phyloP scores from a whole-genome alignment of 768 basidiomycete genomes.

The Kwoniella pini region DNA sequence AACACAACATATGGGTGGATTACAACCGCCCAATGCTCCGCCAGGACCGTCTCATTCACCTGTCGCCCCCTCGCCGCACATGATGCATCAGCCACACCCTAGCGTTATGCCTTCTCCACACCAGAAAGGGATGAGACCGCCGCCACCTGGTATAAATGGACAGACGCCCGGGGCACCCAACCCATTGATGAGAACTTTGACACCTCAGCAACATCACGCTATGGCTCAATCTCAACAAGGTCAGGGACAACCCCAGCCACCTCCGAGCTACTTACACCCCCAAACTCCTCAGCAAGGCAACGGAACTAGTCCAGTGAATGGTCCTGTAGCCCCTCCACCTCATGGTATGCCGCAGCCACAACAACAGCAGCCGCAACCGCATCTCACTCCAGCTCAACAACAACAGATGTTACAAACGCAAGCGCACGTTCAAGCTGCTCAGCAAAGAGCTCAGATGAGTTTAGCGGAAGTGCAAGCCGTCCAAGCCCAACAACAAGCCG shows the following conservation, averaged over 20 bases:
- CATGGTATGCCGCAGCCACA: constrained; percentile 15
- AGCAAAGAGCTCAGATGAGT: constrained; percentile 20
- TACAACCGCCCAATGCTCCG: constrained; percentile 34
- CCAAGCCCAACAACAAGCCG: constrained; percentile 20
- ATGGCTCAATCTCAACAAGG: constrained; percentile 16
- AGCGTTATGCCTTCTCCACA: constrained; percentile 44
- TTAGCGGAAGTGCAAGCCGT: constrained; percentile 18
- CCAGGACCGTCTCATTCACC: constrained; percentile 45
- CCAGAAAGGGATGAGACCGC: constrained; percentile 38
- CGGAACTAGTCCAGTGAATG: constrained; percentile 20
- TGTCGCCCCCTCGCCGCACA: constrained; percentile 37
- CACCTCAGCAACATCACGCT: constrained; percentile 32
- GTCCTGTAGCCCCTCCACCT: constrained; percentile 15
- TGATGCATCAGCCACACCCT: constrained; percentile 43
- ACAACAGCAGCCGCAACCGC: constrained; percentile 23
- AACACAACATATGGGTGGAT: constrained; percentile 17
- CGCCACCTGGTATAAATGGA: constrained; percentile 28
- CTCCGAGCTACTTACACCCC: constrained; percentile 8
- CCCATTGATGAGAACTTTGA: constrained; percentile 38
- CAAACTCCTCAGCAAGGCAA: constrained; percentile 17
- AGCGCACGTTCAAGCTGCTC: constrained; percentile 31
- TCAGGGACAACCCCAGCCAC: not conserved
- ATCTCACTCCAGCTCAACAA: constrained; percentile 17
- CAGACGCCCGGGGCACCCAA: constrained; percentile 17
- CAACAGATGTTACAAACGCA: constrained; percentile 31